These are phyloP conservation scores for Ogataea allantospora DNA, from an alignment of 805 yeast species.

Conservation along the genomic window DNA sequence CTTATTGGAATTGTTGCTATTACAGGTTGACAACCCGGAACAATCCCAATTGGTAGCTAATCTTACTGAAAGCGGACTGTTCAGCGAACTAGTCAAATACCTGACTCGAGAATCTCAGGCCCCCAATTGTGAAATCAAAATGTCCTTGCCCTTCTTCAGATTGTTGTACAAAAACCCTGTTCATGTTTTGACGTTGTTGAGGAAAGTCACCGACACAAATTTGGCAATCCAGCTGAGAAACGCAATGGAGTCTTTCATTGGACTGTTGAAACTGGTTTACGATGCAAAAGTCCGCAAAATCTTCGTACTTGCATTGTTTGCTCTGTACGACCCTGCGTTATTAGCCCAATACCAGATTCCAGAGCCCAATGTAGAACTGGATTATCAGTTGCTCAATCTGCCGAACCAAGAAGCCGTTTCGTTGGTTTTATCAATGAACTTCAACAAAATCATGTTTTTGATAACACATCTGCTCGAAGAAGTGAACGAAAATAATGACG, in stretches of 20 bases:
- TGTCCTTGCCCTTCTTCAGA: slow-evolving; percentile 39
- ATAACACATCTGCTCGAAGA: slow-evolving; percentile 61
- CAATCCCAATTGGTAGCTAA: slow-evolving; percentile 21
- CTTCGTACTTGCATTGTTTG: slow-evolving; percentile 29
- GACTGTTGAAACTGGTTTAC: slow-evolving; percentile 49
- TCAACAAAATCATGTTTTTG: slow-evolving; percentile 30
- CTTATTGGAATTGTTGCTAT: slow-evolving; percentile 48
- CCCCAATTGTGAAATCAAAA: slow-evolving; percentile 41
- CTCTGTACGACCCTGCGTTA: slow-evolving; percentile 26
- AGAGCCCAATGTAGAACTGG: slow-evolving; percentile 21
- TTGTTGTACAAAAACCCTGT: slow-evolving; percentile 37
- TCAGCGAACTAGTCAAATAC: slow-evolving; percentile 41
- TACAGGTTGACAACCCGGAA: slow-evolving; percentile 30
- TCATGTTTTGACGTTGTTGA: slow-evolving; percentile 36
- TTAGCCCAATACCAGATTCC: slow-evolving; percentile 14
- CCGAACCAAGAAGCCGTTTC: slow-evolving; percentile 22
- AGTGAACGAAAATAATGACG: slow-evolving; percentile 56
- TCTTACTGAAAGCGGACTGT: slow-evolving; percentile 44
- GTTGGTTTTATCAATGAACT: slow-evolving; percentile 22
- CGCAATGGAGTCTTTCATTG: slow-evolving; percentile 26
- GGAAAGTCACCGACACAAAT: slow-evolving; percentile 28
- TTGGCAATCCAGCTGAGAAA: slow-evolving; percentile 18
- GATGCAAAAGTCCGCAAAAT: slow-evolving; percentile 74
- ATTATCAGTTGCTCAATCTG: slow-evolving; percentile 29
- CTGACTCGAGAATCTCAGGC: slow-evolving; percentile 44